These are phyloP conservation scores for Barnettozyma californica DNA, from an alignment of 805 yeast species.

Conservation along the genomic window DNA sequence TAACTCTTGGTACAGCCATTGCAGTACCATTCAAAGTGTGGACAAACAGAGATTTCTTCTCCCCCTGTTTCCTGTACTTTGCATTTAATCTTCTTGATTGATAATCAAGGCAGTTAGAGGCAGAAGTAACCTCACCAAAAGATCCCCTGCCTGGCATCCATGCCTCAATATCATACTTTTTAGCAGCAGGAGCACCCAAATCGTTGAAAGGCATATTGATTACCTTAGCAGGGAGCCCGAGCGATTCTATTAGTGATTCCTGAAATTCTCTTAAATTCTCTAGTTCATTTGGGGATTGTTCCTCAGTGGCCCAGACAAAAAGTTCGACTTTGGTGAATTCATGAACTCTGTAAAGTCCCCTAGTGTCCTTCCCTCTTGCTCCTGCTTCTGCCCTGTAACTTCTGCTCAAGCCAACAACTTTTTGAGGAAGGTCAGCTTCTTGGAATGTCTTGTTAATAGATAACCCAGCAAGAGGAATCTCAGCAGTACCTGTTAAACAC, in stretches of 20 bases:
- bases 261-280: conserved; percentile 63
- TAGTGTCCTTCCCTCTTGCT: conserved; percentile 87
- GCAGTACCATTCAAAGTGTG: conserved; percentile 95
- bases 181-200: conserved; percentile 88
- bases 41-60: conserved; percentile 41
- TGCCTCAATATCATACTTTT: conserved; percentile 90
- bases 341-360: conserved; percentile 90
- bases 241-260: conserved; percentile 49
- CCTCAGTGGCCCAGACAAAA: conserved; percentile 61
- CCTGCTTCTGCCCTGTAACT: conserved; percentile 97
- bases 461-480: conserved; percentile 85
- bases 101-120: conserved; percentile 89
- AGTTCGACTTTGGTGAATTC: conserved; percentile 94
- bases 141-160: conserved; percentile 96
- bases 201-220: conserved; percentile 87
- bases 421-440: conserved; percentile 43
- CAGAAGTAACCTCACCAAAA: conserved; percentile 91
- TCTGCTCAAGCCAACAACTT: conserved; percentile 75
- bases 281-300: conserved; percentile 44
- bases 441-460: conserved; percentile 48
- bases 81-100: conserved; percentile 83
- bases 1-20: conserved; percentile 88
- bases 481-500: conserved; percentile 91
- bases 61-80: conserved; percentile 36
- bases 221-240: conserved; percentile 79